Conservation (phyloP, 495 filamentous ascomycete species). For the Tuber aestivum region DNA sequence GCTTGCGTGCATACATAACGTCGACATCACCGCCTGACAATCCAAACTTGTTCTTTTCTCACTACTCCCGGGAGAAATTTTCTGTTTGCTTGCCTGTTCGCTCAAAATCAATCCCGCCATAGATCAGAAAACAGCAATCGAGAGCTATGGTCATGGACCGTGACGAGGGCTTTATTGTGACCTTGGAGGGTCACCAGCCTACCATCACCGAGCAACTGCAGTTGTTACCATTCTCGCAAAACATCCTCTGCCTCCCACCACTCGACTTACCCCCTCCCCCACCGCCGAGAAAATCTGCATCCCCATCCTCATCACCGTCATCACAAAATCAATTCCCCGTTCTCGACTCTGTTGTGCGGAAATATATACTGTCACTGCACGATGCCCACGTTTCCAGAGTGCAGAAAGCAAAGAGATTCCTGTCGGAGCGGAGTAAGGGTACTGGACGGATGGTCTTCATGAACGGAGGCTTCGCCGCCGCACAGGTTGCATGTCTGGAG, state of each 20-base stretch:
- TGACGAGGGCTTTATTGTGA: slow-evolving; percentile 31
- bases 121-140: background rate
- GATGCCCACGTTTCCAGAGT: slow-evolving; percentile 22
- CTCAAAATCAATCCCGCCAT: background rate
- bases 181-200: slow-evolving; percentile 29
- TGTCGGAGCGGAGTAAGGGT: slow-evolving; percentile 15
- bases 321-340: slow-evolving; percentile 12
- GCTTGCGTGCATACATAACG: background rate
- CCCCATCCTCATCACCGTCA: slow-evolving; percentile 2
- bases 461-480: slow-evolving; percentile 33
- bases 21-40: background rate
- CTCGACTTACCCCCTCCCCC: slow-evolving; percentile 25
- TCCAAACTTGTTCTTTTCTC: background rate
- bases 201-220: slow-evolving; percentile 36
- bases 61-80: background rate
- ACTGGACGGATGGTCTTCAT: slow-evolving; percentile 33
- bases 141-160: slow-evolving; percentile 13
- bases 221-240: slow-evolving; percentile 31
- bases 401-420: slow-evolving; percentile 16
- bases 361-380: slow-evolving; percentile 30
- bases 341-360: slow-evolving; percentile 27
- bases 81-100: background rate
- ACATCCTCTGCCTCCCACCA: slow-evolving; percentile 34
- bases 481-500: slow-evolving; percentile 30
- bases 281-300: slow-evolving; percentile 6